These are phyloP conservation scores for Fusarium falciforme DNA, from an alignment of 2,329 filamentous ascomycete genomes.

Conservation along the genomic window DNA sequence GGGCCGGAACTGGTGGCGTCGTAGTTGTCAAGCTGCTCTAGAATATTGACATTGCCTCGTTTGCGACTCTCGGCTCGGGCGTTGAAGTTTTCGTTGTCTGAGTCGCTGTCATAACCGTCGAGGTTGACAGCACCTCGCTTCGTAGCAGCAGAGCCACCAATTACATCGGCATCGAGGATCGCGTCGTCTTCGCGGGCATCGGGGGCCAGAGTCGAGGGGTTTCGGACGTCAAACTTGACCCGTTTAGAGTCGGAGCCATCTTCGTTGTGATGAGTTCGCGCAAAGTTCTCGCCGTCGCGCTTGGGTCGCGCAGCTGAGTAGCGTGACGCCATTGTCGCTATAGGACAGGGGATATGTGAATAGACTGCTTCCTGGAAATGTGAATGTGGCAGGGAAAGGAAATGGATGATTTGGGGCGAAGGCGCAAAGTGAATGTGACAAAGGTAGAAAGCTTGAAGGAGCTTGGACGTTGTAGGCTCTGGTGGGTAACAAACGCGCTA, in stretches of 20 bases:
- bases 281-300: conserved; percentile 83
- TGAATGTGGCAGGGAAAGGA: not conserved
- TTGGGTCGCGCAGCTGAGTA: conserved; percentile 80
- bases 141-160: conserved; percentile 80
- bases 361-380: not conserved
- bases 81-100: conserved; percentile 89
- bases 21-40: conserved; percentile 67
- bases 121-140: conserved; percentile 96
- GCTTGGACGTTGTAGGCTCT: conserved; percentile 20
- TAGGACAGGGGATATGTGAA: not conserved
- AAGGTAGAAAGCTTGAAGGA: conserved; percentile 19
- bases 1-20: conserved; percentile 55
- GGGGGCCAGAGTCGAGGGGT: conserved; percentile 90
- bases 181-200: conserved; percentile 78
- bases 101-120: conserved; percentile 96
- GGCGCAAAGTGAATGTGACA: conserved; percentile 24
- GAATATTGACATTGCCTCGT: conserved; percentile 61
- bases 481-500: conserved; percentile 8
- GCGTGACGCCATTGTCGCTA: conserved; percentile 62
- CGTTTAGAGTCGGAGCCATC: conserved; percentile 71
- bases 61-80: conserved; percentile 73
- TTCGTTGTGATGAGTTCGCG: conserved; percentile 77
- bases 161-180: conserved; percentile 90
- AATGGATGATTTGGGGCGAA: not conserved
- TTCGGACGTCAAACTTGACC: conserved; percentile 92